Percentiles rank a stretch among this genome's conserved stretches.
Conservation (phyloP, 2,329 filamentous ascomycete species). For the Colletotrichum theobromicola region DNA sequence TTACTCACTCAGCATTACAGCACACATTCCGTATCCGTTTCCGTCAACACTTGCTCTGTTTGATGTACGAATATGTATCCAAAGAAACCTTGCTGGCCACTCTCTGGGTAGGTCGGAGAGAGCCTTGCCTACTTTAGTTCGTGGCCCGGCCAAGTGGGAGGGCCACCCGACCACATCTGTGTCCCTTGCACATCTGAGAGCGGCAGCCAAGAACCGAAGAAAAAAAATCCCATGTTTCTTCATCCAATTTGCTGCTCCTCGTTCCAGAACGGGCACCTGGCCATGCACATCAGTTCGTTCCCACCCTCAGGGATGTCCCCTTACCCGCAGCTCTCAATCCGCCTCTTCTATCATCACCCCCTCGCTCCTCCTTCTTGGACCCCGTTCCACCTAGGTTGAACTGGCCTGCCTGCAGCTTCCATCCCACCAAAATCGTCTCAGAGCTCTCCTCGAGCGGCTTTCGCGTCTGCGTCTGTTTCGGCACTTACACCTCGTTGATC, state of each 20-base stretch:
- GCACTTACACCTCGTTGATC: not conserved
- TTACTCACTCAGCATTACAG: not conserved
- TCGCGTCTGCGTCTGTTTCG: not conserved
- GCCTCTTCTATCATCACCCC: slow-evolving; percentile 13
- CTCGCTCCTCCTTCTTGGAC: not conserved
- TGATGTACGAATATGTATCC: not conserved
- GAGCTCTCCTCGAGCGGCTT: not conserved
- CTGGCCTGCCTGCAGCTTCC: not conserved
- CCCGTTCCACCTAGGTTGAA: slow-evolving; percentile 3
- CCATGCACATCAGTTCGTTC: slow-evolving; percentile 20
- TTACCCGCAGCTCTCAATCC: slow-evolving; percentile 12
- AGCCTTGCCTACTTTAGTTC: not conserved
- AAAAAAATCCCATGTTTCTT: slow-evolving; percentile 22
- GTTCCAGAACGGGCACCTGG: slow-evolving; percentile 19
- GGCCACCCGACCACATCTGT: slow-evolving; percentile 12
- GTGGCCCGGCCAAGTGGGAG: slow-evolving; percentile 13
- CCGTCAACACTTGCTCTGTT: not conserved
- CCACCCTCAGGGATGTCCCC: slow-evolving; percentile 8
- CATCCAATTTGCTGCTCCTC: slow-evolving; percentile 19
- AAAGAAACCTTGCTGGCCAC: not conserved
- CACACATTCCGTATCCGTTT: not conserved
- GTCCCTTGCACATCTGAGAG: slow-evolving; percentile 7
- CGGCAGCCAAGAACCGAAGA: slow-evolving; percentile 20
- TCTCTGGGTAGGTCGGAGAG: not conserved
- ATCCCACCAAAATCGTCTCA: not conserved